A percentile compares a stretch with the other conserved stretches of the same genome.
These are phyloP conservation scores for Polysphondylium violaceum DNA, from an alignment of 78 protist genomes.

Conservation along the genomic window DNA sequence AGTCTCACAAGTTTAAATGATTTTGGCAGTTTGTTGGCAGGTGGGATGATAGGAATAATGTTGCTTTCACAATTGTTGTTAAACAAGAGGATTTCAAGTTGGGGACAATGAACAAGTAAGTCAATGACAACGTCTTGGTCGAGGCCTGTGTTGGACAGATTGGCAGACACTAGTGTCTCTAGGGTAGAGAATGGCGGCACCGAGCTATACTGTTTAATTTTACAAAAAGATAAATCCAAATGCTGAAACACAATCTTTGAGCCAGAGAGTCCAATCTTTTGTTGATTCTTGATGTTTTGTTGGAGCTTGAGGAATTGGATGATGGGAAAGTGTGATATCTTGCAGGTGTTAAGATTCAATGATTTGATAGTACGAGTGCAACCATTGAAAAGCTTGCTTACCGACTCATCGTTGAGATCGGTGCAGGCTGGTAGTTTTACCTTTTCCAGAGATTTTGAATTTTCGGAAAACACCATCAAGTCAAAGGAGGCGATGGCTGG, in stretches of 20 bases:
- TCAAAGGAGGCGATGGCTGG: background rate
- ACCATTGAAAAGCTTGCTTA: background rate
- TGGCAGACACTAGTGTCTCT: background rate
- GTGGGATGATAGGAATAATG: background rate
- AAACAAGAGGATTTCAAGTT: constrained; percentile 1
- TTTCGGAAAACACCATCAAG: background rate
- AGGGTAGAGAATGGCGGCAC: background rate
- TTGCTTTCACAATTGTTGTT: background rate
- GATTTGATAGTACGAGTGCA: background rate
- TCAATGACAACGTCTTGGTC: background rate
- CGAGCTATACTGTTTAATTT: constrained; percentile 2
- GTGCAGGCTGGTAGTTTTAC: constrained; percentile 23
- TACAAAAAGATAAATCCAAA: constrained; percentile 43
- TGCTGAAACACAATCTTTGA: background rate
- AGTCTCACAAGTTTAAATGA: background rate
- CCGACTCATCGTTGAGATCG: constrained; percentile 11
- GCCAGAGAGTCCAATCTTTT: background rate
- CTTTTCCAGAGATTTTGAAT: constrained; percentile 13
- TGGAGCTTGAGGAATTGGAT: background rate
- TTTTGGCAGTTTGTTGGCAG: background rate
- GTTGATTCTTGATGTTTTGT: background rate
- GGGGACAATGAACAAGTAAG: background rate
- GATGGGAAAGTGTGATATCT: constrained; percentile 14
- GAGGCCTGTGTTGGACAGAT: constrained; percentile 22
- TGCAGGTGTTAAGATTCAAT: background rate